Base-by-base conservation (phyloP, 495 filamentous ascomycete genomes). In the Aspergillus egyptiacus region DNA sequence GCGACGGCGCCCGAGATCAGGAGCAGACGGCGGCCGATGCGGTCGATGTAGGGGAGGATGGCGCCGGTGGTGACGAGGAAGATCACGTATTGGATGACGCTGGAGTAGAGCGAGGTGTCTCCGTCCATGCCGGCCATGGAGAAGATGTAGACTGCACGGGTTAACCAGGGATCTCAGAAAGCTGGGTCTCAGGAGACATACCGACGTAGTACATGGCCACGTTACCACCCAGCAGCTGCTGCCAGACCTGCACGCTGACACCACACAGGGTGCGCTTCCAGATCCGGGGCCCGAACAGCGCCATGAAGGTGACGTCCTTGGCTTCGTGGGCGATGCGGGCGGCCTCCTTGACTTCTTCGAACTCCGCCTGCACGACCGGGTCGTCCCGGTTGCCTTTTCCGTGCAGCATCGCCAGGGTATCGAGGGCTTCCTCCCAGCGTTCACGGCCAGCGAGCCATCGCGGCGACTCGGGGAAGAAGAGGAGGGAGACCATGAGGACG, bases 201-300 rank as follows among this genome's bases (percentile, higher is more conserved):
- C n/a, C n/a, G n/a, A n/a, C n/a, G n/a, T 87, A 86, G 66, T 86
- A 85, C 48, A 82, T 82, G 43, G 82, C 80, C 20, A 78, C 78
- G 54, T 86, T 87, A 1, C 79, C 82, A 5, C 86, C 86, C 6
- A 73, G 70, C 18, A 89, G 51, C 57, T 90, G 86, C 67, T 87
- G 77, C 81, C 78, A 84, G 35, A 78, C 74, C 61, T 91, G 84
- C 2, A 86, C 83, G 22, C 75, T 67, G 41, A 70, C 61, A 39
- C 85, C 86, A 13, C 82, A 83, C 40, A 88, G 56, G 11, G 85
- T 87, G 2, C 85, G 76, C 51, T 78, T 75, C 84, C 84, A 87
- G 73, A 89, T 84, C 50, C 78, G 73, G 25, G 83, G 83, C 9
- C 66, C 66, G 34, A 71, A 71, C n/a, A 71, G 63, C 32, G 65